Conservation (phyloP, 2,329 filamentous ascomycete genomes). For the Fusarium sp. region DNA sequence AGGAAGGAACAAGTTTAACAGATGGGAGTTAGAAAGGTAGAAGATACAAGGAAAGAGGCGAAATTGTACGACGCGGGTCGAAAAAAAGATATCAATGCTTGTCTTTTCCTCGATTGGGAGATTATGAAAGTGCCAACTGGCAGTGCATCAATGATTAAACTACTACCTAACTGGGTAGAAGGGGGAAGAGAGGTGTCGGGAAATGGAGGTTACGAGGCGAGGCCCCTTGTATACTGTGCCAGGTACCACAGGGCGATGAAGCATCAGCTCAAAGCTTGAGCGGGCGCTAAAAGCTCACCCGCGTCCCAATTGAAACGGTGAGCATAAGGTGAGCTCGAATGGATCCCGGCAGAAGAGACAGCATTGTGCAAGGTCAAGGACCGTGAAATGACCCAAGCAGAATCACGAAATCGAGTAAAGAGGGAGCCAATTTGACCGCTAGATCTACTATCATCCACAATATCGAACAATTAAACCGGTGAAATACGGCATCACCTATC, state of each 20-base stretch:
- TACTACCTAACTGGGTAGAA: background rate
- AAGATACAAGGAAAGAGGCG: background rate
- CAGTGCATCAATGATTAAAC: conserved; percentile 12
- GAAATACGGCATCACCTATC: background rate
- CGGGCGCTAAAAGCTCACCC: conserved; percentile 33
- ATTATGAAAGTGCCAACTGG: conserved; percentile 33
- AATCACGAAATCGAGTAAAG: conserved; percentile 2
- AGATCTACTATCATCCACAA: background rate
- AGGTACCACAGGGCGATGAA: conserved; percentile 16
- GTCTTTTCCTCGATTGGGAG: background rate
- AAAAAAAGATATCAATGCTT: background rate
- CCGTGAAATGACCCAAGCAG: conserved; percentile 21
- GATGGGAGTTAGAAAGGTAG: background rate
- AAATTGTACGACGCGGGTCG: conserved; percentile 3
- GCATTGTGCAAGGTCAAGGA: conserved; percentile 19
- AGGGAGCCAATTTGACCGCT: conserved; percentile 28
- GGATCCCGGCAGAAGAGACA: conserved; percentile 11
- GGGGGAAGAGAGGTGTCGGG: background rate
- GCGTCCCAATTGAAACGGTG: conserved; percentile 28
- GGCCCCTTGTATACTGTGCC: conserved; percentile 22
- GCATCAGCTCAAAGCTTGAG: conserved; percentile 1
- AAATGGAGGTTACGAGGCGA: background rate
- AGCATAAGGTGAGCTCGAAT: conserved; percentile 26
- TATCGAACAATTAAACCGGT: background rate
- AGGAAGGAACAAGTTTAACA: conserved; percentile 3